These are phyloP conservation scores for Gossypium sturtianum DNA, from an alignment of 345 rosid species.

Conservation along the genomic window DNA sequence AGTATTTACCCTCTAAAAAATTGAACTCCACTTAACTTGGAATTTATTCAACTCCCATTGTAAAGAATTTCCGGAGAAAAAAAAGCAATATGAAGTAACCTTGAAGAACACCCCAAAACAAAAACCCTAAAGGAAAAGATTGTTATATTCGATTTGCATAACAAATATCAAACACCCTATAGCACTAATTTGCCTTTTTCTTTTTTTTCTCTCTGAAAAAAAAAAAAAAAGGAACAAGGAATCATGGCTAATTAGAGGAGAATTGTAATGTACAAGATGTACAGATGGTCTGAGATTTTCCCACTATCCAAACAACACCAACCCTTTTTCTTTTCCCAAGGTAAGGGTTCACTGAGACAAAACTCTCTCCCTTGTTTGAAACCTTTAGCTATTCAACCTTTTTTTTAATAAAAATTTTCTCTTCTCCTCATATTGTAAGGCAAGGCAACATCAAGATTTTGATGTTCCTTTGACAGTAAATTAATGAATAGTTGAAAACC, in stretches of 20 bases:
- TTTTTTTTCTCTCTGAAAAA: constrained; percentile 1
- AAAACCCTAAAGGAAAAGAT: not conserved
- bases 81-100: too few species aligned
- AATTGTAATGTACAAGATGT: constrained; percentile 41
- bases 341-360: constrained; percentile 4
- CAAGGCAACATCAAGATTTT: too few species aligned
- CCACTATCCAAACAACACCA: constrained; percentile 6
- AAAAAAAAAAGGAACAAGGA: not conserved
- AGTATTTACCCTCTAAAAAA: too few species aligned
- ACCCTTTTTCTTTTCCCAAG: not conserved
- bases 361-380: not conserved
- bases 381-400: not conserved
- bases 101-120: not conserved
- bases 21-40: too few species aligned
- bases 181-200: not conserved
- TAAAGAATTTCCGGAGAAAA: too few species aligned
- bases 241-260: constrained; percentile 43
- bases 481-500: too few species aligned
- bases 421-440: too few species aligned
- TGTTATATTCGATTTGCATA: constrained; percentile 2
- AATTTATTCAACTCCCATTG: too few species aligned
- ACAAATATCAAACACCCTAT: constrained; percentile 13
- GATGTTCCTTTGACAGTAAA: too few species aligned
- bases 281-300: constrained; percentile 30
- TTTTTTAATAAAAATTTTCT: too few species aligned